Percentiles rank a stretch among this genome's conserved stretches.
phyloP scores from a whole-genome alignment of 2,329 filamentous ascomycete genomes.

The Myriosclerotinia duriaeana region DNA sequence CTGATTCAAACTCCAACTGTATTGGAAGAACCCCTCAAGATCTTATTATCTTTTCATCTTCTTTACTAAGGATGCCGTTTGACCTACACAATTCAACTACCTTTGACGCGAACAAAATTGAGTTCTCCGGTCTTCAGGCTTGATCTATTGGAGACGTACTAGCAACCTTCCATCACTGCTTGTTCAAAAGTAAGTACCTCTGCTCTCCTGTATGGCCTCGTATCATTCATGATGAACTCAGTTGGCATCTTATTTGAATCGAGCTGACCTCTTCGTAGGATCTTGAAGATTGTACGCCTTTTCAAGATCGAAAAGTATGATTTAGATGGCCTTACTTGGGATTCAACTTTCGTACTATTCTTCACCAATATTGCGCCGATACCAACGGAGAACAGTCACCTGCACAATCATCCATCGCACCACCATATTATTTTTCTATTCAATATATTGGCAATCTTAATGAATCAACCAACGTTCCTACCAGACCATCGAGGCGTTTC shows the following conservation, averaged over 20 bases:
- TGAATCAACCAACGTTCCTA: too few relatives aligned
- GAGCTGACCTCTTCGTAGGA: background rate
- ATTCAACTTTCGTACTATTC: background rate
- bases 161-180: background rate
- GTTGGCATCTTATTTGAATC: too few relatives aligned
- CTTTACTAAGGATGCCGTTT: background rate
- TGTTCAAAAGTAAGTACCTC: background rate
- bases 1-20: background rate
- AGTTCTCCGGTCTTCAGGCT: background rate
- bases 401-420: accelerated
- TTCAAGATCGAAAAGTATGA: background rate
- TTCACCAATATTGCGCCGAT: too few relatives aligned
- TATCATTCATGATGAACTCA: too few relatives aligned
- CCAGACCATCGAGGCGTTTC: too few relatives aligned
- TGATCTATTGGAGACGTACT: background rate
- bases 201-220: accelerated
- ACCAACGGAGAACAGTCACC: background rate
- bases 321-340: background rate
- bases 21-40: background rate
- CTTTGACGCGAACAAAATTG: too few relatives aligned
- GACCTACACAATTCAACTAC: background rate
- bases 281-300: accelerated
- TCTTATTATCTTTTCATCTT: background rate
- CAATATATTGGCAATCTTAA: background rate
- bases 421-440: background rate